Evolutionary conservation across 192 early-diverging fungal species (phyloP), one percentile per base, ranked within the genome.

Genomic region (Backusella morwellensis): DNA sequence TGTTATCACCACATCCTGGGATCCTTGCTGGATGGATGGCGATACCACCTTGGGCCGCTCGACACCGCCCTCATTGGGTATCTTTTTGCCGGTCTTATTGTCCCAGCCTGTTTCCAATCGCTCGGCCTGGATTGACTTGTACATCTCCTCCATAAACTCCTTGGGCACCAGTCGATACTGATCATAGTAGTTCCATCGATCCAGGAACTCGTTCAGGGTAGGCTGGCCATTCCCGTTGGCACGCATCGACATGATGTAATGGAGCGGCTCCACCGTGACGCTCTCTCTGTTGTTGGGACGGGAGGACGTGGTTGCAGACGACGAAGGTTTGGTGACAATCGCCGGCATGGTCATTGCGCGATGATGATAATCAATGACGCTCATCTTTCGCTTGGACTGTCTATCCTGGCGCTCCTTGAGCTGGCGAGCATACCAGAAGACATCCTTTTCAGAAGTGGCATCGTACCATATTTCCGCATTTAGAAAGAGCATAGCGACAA

Each of bases 391-490:
- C 26, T 72, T 72, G 2, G 70, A 40, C 15, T 73, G 67, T 38
- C 76, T 14, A 35, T 81, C 80, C 29, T 75, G 72, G 6, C 69
- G 70, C 35, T 83, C 82, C 42, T 77, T 79, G 29, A 72, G 52
- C 35, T 83, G 73, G 11, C 73, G 72, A 0, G 82, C 82, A 74
- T 78, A 80, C 79, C 76, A 77, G 69, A 80, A 84, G 0, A 84
- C 82, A 68, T 84, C 82, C 21, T 68, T 69, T 8, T 80, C 79
- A 6, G 78, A 81, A 26, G 81, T 81, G 8, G 81, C 81, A 52
- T 86, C 86, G 44, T 85, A 86, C 76, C 90, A 89, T 3, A 90
- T 66, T 34, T 88, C 87, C 3, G 90, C 89, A 74, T 92, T 92
- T 32, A 92, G 75, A 21, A 83, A 83, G 68, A 92, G 77, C 83